Evolutionary conservation across 148 eudicot genomes (phyloP).

Genomic region (Simmondsia chinensis): DNA sequence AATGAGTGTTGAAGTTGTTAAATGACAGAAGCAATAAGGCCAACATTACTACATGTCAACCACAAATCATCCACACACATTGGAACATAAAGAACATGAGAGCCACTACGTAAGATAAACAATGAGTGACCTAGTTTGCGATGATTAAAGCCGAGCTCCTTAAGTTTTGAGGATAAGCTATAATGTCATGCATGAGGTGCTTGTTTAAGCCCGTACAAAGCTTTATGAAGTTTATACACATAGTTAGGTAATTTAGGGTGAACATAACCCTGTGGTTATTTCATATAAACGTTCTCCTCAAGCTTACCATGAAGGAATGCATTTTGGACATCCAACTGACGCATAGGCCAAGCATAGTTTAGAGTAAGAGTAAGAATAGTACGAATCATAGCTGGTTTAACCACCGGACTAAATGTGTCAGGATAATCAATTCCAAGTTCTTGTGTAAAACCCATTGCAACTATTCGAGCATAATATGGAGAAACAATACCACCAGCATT

Average conservation of each 20-base stretch:
- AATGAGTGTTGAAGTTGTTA: no score
- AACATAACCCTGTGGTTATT: not conserved
- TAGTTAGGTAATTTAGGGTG: not conserved
- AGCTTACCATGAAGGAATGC: not conserved
- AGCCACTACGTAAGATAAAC: not conserved
- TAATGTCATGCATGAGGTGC: constrained; percentile 3
- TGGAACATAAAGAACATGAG: not conserved
- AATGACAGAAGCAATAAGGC: no score
- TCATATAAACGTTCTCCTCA: not conserved
- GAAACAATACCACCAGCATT: not conserved
- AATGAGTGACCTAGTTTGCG: not conserved
- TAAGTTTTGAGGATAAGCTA: no score
- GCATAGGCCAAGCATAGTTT: not conserved
- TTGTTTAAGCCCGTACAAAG: constrained; percentile 1
- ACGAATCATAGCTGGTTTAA: not conserved
- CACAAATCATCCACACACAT: not conserved
- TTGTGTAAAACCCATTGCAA: not conserved
- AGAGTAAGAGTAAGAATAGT: not conserved
- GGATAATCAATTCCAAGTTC: not conserved
- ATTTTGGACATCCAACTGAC: not conserved
- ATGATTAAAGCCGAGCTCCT: not conserved
- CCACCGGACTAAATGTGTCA: not conserved
- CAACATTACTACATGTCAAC: no score
- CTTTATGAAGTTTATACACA: not conserved
- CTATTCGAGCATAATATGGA: not conserved